Base-by-base conservation (phyloP, 495 filamentous ascomycete species). In the Letharia columbiana region DNA sequence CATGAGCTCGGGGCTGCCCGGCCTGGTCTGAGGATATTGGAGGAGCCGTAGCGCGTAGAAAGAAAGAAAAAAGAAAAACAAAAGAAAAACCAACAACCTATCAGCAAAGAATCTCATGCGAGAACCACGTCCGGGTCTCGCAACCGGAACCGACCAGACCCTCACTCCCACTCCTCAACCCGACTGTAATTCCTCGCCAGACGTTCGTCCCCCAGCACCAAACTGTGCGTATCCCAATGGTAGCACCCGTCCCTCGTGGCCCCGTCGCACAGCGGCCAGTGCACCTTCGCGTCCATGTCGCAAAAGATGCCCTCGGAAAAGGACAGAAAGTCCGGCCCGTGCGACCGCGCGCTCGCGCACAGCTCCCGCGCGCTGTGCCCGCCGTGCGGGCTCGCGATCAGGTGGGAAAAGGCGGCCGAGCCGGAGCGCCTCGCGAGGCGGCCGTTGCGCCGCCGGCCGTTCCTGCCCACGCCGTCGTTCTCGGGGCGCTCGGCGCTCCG, bases 111-210 rank as follows among this genome's bases (percentile, higher is more conserved):
- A 15, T 20, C 44, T 45, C 44, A 1, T 0, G 44, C 15, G 20
- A 45, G 17, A 18, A 17, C 6, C 5, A n/a, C 6, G 45, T 39
- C 45, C 45, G 20, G 20, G 7, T n/a, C 45, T 47, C 45, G 17
- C 18, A 47, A 6, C 20, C 45, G 10, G n/a, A 47, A 8, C 45
- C 20, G 6, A n/a, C 20, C 45, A 52, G 13, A 5, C 33, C 58
- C 39, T 61, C 39, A 52, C 3, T 63, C 45, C 62, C 62, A 64
- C 50, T 40, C 39, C 37, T 56, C 62, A 28, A 64, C 47, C 1
- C 10, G 47, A 31, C 47, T n/a, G 12, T 56, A 56, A 40, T 42
- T 20, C 47, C 39, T 64, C 45, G 45, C 10, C 11, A 0, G 10
- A 6, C 28, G 12, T 2, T 12, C 44, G 23, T 3, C 39, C 31